Evolutionary conservation across 176 grass and related monocot genomes (phyloP).

Genomic region (Oryza meyeriana): DNA sequence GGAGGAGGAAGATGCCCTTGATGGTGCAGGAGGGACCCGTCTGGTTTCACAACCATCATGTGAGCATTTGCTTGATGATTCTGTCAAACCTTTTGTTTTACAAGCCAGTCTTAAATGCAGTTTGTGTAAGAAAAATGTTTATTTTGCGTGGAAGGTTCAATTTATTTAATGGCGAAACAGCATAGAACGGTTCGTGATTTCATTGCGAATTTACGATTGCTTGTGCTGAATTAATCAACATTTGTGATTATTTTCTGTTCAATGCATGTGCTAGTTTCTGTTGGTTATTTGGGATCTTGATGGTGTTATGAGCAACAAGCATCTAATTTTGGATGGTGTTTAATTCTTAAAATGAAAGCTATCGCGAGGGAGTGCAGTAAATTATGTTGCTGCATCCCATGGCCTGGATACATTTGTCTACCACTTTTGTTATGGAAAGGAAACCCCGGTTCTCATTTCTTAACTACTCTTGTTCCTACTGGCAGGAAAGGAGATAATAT

Average conservation of each 20-base stretch:
- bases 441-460: background rate
- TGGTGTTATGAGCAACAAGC: background rate
- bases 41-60: slow-evolving; percentile 71
- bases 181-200: background rate
- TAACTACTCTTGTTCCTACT: background rate
- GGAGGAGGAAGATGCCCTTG: slow-evolving; percentile 72
- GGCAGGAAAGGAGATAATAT: background rate
- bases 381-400: background rate
- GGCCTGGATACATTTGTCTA: background rate
- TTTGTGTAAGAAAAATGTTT: slow-evolving; percentile 8
- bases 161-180: background rate
- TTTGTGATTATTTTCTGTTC: background rate
- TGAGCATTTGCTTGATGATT: slow-evolving; percentile 33
- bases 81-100: slow-evolving; percentile 18
- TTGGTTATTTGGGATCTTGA: background rate
- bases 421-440: background rate
- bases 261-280: background rate
- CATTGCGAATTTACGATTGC: background rate
- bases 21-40: slow-evolving; percentile 63
- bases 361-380: background rate
- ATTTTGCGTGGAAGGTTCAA: background rate
- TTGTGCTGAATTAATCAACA: background rate
- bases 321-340: background rate
- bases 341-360: background rate
- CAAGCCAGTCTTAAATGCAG: background rate